Conservation (phyloP, 805 yeast species). For the Starmerella floricola region DNA sequence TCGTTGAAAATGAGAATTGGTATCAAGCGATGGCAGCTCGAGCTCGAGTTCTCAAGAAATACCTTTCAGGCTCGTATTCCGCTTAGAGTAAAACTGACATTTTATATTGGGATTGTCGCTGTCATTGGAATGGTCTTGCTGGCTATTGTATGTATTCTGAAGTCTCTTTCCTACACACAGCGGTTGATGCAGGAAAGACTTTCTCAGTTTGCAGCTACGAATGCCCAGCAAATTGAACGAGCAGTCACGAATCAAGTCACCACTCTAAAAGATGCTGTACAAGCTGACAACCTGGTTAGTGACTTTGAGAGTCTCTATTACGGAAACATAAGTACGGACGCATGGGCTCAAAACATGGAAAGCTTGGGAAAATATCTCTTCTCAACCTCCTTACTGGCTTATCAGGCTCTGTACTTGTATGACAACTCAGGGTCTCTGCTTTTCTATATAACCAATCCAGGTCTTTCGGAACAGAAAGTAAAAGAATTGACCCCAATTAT, state of each 20-base stretch:
- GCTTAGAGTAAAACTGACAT: slow-evolving; percentile 19
- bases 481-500: slow-evolving; percentile 1
- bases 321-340: slow-evolving; percentile 12
- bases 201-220: slow-evolving; percentile 17
- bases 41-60: background rate
- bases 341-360: slow-evolving; percentile 6
- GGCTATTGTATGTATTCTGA: slow-evolving; percentile 11
- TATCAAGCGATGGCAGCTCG: slow-evolving; percentile 1
- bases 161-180: slow-evolving; percentile 13
- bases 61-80: slow-evolving; percentile 12
- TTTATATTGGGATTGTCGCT: slow-evolving; percentile 15
- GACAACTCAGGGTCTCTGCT: slow-evolving; percentile 12
- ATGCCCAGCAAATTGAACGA: slow-evolving; percentile 16
- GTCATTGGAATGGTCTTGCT: slow-evolving; percentile 15
- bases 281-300: slow-evolving; percentile 8
- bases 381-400: slow-evolving; percentile 5
- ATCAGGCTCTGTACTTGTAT: slow-evolving; percentile 13
- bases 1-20: slow-evolving; percentile 1
- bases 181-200: slow-evolving; percentile 16
- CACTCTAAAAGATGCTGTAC: slow-evolving; percentile 5
- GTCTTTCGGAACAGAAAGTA: background rate
- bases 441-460: slow-evolving; percentile 10
- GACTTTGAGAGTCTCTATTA: slow-evolving; percentile 7
- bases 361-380: slow-evolving; percentile 7
- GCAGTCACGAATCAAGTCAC: slow-evolving; percentile 8